These are phyloP conservation scores for Favolaschia claudopus DNA, from an alignment of 768 basidiomycete genomes.

Conservation along the genomic window DNA sequence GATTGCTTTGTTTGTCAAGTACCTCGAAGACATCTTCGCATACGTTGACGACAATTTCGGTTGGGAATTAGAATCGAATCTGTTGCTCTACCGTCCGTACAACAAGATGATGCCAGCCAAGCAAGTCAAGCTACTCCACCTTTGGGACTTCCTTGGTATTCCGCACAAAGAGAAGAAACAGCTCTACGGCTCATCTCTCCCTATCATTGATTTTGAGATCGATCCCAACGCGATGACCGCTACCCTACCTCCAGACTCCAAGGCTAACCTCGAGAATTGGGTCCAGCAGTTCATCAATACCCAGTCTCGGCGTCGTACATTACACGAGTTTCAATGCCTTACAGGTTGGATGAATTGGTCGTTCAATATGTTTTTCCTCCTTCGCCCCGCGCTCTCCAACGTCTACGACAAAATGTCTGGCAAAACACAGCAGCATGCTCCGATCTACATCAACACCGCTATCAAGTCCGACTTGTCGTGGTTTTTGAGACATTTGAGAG, in stretches of 20 bases:
- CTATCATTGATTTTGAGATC: constrained; percentile 39
- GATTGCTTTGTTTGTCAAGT: constrained; percentile 27
- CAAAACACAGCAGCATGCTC: not conserved
- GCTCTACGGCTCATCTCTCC: constrained; percentile 24
- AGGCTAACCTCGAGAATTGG: not conserved
- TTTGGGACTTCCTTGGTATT: constrained; percentile 42
- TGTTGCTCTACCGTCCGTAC: constrained; percentile 23
- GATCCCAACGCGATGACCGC: constrained; percentile 17
- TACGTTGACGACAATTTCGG: constrained; percentile 1
- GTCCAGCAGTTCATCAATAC: not conserved
- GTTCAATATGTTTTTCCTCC: not conserved
- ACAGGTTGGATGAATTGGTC: not conserved
- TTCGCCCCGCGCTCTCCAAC: not conserved
- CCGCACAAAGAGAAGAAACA: constrained; percentile 43
- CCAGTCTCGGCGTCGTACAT: no score
- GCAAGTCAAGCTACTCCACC: constrained; percentile 35
- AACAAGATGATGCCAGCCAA: constrained; percentile 22
- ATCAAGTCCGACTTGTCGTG: no score
- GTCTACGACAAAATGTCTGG: not conserved
- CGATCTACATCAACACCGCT: no score
- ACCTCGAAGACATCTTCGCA: not conserved
- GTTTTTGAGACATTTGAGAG: no score
- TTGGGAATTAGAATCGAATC: not conserved
- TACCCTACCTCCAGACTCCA: constrained; percentile 15
- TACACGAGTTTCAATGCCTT: not conserved